Evolutionary conservation across 148 eudicot species (phyloP).

Genomic region (Salicornia ramosissima): DNA sequence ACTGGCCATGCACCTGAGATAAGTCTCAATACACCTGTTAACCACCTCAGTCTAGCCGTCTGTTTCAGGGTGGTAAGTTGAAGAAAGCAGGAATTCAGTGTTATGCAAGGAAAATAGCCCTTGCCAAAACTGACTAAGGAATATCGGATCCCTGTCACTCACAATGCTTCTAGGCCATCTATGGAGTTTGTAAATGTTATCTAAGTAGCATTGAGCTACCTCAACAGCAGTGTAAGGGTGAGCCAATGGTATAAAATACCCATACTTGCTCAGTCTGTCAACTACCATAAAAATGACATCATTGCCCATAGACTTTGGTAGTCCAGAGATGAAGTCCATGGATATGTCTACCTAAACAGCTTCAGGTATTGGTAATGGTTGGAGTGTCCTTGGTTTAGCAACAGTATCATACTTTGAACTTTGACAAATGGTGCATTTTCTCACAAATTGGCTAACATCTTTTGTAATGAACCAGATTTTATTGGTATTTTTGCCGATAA

Average conservation of each 20-base stretch:
- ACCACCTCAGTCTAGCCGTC: conserved; percentile 15
- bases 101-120: too few species aligned
- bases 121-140: too few species aligned
- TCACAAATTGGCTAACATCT: too few species aligned
- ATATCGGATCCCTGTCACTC: too few species aligned
- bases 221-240: too few species aligned
- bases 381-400: background rate
- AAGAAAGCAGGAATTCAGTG: background rate
- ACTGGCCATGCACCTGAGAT: conserved; percentile 4
- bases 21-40: conserved; percentile 9
- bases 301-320: background rate
- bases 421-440: too few species aligned
- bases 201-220: too few species aligned
- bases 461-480: too few species aligned
- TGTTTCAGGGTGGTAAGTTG: conserved; percentile 11
- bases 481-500: too few species aligned
- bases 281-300: background rate
- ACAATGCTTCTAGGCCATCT: too few species aligned
- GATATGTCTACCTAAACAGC: background rate
- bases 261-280: too few species aligned
- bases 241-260: background rate
- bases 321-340: background rate
- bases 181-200: too few species aligned
- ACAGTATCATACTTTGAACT: background rate
- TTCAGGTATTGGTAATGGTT: background rate